phyloP scores from a whole-genome alignment of 2,329 filamentous ascomycete genomes.

The Bipolaris victoriae region DNA sequence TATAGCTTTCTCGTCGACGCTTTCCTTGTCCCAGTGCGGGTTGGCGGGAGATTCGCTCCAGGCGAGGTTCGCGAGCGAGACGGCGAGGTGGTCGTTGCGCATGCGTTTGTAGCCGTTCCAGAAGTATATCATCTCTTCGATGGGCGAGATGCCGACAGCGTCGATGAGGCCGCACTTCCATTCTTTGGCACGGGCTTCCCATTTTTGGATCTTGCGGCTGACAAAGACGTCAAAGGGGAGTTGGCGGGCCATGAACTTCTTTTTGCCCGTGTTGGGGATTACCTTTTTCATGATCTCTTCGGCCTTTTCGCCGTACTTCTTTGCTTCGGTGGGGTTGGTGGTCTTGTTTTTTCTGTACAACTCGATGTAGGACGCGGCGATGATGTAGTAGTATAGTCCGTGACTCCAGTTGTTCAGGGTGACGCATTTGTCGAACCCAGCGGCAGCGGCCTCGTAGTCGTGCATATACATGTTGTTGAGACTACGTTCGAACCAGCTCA shows the following conservation, averaged over 20 bases:
- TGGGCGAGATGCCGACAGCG: constrained; percentile 78
- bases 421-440: constrained; percentile 68
- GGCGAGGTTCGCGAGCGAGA: constrained; percentile 66
- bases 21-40: constrained; percentile 58
- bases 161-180: constrained; percentile 72
- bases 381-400: constrained; percentile 86
- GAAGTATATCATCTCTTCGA: constrained; percentile 90
- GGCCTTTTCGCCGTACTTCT: constrained; percentile 57
- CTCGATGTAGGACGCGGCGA: constrained; percentile 78
- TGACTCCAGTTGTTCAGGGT: constrained; percentile 83
- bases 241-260: constrained; percentile 86
- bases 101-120: constrained; percentile 92
- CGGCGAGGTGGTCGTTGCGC: constrained; percentile 67
- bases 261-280: constrained; percentile 77
- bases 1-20: constrained; percentile 67
- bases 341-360: constrained; percentile 70
- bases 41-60: constrained; percentile 67
- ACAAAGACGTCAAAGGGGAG: constrained; percentile 90
- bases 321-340: constrained; percentile 51
- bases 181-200: constrained; percentile 76
- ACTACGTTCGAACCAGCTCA: constrained; percentile 84
- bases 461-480: constrained; percentile 80
- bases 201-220: constrained; percentile 82
- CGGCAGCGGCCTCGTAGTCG: constrained; percentile 74
- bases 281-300: constrained; percentile 74